These are phyloP conservation scores for Phragmites australis DNA, from an alignment of 176 grass and related monocot species.

Conservation along the genomic window DNA sequence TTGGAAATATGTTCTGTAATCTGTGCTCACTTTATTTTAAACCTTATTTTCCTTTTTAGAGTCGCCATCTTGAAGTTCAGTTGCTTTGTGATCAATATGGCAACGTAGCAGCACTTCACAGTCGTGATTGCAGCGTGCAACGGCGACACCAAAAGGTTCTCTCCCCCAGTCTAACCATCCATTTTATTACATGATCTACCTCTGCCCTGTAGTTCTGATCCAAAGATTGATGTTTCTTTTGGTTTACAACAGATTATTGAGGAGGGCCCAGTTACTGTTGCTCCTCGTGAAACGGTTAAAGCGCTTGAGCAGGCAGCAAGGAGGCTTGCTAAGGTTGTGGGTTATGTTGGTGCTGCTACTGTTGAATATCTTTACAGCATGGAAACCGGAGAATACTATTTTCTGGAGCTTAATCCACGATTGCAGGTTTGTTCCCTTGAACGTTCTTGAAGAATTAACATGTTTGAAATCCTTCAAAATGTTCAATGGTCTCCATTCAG, in stretches of 20 bases:
- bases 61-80: slow-evolving; percentile 98
- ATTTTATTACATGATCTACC: slow-evolving; percentile 14
- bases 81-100: slow-evolving; percentile 91
- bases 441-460: slow-evolving; percentile 25
- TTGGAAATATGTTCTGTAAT: slow-evolving; percentile 2
- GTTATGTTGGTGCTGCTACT: slow-evolving; percentile 95
- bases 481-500: slow-evolving; percentile 36
- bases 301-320: slow-evolving; percentile 92
- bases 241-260: slow-evolving; percentile 82
- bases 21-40: slow-evolving; percentile 19
- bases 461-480: slow-evolving; percentile 2
- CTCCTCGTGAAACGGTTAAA: slow-evolving; percentile 77
- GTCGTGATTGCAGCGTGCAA: slow-evolving; percentile 99
- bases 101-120: slow-evolving; percentile 96
- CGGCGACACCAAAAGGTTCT: slow-evolving; percentile 89
- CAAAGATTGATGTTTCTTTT: neutral
- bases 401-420: slow-evolving; percentile 94
- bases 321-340: slow-evolving; percentile 93
- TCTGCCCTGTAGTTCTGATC: slow-evolving; percentile 1
- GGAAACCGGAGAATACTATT: slow-evolving; percentile 99
- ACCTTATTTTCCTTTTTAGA: slow-evolving; percentile 53
- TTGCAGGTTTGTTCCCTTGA: slow-evolving; percentile 57
- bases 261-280: slow-evolving; percentile 94
- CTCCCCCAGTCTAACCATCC: slow-evolving; percentile 7
- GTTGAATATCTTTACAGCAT: slow-evolving; percentile 99